Evolutionary conservation across 1,139 yeast species (phyloP).

Genomic region (Lodderomyces theae): DNA sequence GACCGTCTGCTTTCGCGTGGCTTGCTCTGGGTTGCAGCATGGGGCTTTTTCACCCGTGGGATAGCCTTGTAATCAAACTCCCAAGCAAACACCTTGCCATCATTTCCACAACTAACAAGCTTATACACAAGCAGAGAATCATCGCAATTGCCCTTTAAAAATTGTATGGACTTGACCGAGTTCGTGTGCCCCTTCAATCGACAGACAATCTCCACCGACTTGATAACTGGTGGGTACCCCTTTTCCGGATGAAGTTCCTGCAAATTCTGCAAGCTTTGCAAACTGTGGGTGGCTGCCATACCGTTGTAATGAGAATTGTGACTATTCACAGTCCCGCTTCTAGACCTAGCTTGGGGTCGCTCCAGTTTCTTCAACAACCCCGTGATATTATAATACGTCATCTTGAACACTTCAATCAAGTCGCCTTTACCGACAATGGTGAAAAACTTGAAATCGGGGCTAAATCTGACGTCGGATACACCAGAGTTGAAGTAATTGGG

Average conservation of each 20-base stretch:
- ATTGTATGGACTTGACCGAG: slow-evolving; percentile 52
- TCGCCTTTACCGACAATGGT: slow-evolving; percentile 59
- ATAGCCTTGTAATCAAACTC: slow-evolving; percentile 67
- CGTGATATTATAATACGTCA: slow-evolving; percentile 40
- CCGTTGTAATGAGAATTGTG: slow-evolving; percentile 16
- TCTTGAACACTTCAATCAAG: slow-evolving; percentile 52
- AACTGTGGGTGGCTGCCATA: not conserved
- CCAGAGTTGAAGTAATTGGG: slow-evolving; percentile 71
- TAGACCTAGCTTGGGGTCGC: slow-evolving; percentile 27
- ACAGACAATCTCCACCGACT: slow-evolving; percentile 43
- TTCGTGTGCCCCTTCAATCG: slow-evolving; percentile 67
- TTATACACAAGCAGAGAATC: slow-evolving; percentile 43
- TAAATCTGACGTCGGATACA: slow-evolving; percentile 52
- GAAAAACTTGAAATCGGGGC: slow-evolving; percentile 65
- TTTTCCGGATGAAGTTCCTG: not conserved
- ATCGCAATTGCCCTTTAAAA: slow-evolving; percentile 23
- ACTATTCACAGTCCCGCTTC: slow-evolving; percentile 41
- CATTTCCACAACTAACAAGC: slow-evolving; percentile 67
- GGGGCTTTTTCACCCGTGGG: slow-evolving; percentile 40
- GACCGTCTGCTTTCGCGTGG: slow-evolving; percentile 11
- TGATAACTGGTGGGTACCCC: slow-evolving; percentile 36
- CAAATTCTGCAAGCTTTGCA: not conserved
- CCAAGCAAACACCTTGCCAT: slow-evolving; percentile 67
- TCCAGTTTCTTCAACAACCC: slow-evolving; percentile 26
- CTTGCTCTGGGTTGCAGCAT: slow-evolving; percentile 3